Evolutionary conservation across 768 basidiomycete species (phyloP).

Genomic region (Boletus pseudopeckii): DNA sequence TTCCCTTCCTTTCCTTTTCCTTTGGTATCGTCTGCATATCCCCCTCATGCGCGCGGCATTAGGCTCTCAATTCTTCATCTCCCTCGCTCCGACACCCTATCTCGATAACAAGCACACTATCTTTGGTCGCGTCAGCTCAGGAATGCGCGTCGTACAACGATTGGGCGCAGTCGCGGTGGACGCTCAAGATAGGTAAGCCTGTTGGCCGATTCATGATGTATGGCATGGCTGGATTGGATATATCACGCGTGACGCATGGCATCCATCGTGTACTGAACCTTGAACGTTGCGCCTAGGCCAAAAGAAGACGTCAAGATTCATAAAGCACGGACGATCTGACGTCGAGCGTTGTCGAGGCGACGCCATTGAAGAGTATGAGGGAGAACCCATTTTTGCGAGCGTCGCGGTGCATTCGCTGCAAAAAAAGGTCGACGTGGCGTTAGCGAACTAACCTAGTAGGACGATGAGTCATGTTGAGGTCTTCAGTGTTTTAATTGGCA

Average conservation of each 20-base stretch:
- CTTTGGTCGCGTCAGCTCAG: constrained; percentile 85
- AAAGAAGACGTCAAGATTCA: constrained; percentile 87
- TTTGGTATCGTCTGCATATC: background rate
- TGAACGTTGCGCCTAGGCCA: constrained; percentile 33
- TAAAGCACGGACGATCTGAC: constrained; percentile 49
- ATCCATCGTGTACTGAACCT: background rate
- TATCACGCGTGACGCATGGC: background rate
- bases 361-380: background rate
- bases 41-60: constrained; percentile 16
- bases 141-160: constrained; percentile 90
- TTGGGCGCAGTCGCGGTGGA: constrained; percentile 90
- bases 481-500: too few relatives aligned
- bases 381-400: background rate
- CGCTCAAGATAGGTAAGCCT: constrained; percentile 73
- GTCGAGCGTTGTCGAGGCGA: background rate
- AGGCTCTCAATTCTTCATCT: constrained; percentile 97
- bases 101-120: constrained; percentile 85
- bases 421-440: background rate
- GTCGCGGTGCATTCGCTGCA: background rate
- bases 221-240: background rate
- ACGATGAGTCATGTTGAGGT: too few relatives aligned
- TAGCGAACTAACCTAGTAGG: too few relatives aligned
- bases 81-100: constrained; percentile 77
- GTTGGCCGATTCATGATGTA: background rate
- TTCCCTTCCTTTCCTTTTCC: background rate